phyloP scores from a whole-genome alignment of 495 filamentous ascomycete species.

The Cercophora samala region DNA sequence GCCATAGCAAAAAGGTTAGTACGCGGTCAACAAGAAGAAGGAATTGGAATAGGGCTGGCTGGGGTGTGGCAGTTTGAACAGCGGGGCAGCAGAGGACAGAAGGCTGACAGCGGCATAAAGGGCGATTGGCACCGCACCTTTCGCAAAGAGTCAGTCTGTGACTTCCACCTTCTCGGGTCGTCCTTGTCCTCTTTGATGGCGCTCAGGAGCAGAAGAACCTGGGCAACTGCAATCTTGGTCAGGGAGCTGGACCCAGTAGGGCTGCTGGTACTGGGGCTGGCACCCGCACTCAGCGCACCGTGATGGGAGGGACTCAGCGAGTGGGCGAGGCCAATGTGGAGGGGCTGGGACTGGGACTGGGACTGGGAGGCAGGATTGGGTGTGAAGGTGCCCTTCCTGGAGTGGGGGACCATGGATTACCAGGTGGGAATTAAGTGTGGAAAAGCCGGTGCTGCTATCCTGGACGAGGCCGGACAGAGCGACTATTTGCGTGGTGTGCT shows the following conservation, averaged over 20 bases:
- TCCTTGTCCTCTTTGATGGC: constrained; percentile 90
- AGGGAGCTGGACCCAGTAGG: constrained; percentile 60
- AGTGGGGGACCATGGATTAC: constrained; percentile 40
- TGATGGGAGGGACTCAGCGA: constrained; percentile 48
- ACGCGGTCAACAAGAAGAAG: constrained; percentile 10
- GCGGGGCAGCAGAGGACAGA: constrained; percentile 2
- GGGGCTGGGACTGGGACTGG: too few relatives aligned
- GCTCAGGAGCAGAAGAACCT: constrained; percentile 90
- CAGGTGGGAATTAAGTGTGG: constrained; percentile 13
- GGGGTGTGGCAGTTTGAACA: constrained; percentile 3
- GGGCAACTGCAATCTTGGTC: constrained; percentile 86
- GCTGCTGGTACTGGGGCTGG: constrained; percentile 64
- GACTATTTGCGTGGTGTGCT: constrained; percentile 16
- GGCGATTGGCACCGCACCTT: constrained; percentile 56
- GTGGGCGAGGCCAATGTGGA: constrained; percentile 47
- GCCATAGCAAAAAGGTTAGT: constrained; percentile 9
- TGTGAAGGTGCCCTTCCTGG: constrained; percentile 52
- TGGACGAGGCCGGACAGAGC: constrained; percentile 27
- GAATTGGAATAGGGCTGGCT: neutral
- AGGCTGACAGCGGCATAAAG: neutral
- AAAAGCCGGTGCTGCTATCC: constrained; percentile 34
- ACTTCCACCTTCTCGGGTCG: constrained; percentile 87
- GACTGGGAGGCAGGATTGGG: constrained; percentile 51
- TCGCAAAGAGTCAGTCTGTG: constrained; percentile 82
- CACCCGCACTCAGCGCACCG: constrained; percentile 52